Evolutionary conservation across 2,329 filamentous ascomycete genomes (phyloP).

Genomic region (Pseudophaeomoniella oleicola): DNA sequence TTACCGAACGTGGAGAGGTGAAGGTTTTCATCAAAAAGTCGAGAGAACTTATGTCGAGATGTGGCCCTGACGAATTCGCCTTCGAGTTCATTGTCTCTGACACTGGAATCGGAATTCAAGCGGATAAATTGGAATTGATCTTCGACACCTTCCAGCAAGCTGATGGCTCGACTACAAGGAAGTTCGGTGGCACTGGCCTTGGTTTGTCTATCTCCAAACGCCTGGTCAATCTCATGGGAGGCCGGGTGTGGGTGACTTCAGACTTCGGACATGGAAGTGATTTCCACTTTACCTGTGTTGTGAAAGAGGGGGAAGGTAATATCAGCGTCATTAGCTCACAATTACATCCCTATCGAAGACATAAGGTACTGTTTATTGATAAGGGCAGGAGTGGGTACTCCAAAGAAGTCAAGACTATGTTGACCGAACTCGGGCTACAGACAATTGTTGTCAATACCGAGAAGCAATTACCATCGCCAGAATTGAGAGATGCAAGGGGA

Average conservation of each 20-base stretch:
- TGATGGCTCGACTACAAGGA: slow-evolving; percentile 88
- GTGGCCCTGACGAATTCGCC: slow-evolving; percentile 63
- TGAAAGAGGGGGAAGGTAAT: slow-evolving; percentile 69
- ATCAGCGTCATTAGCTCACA: slow-evolving; percentile 66
- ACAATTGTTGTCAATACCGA: slow-evolving; percentile 76
- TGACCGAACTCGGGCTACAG: slow-evolving; percentile 62
- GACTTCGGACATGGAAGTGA: slow-evolving; percentile 81
- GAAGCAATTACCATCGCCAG: slow-evolving; percentile 45
- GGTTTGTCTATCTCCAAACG: slow-evolving; percentile 91
- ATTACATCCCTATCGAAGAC: slow-evolving; percentile 77
- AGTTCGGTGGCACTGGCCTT: slow-evolving; percentile 88
- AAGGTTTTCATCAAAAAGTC: slow-evolving; percentile 77
- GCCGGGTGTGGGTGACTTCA: slow-evolving; percentile 91
- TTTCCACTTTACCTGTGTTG: slow-evolving; percentile 92
- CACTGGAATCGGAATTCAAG: slow-evolving; percentile 90
- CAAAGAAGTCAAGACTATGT: slow-evolving; percentile 61
- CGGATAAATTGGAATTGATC: slow-evolving; percentile 90
- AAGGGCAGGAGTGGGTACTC: slow-evolving; percentile 70
- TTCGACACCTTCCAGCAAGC: slow-evolving; percentile 99
- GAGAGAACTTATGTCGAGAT: slow-evolving; percentile 36
- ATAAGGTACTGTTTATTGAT: slow-evolving; percentile 89
- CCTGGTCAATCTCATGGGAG: slow-evolving; percentile 89
- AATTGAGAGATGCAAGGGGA: slow-evolving; percentile 34
- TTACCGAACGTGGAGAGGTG: slow-evolving; percentile 92
- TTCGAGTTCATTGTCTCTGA: slow-evolving; percentile 94